A percentile compares a stretch with the other conserved stretches of the same genome.
Conservation (phyloP, 176 grass and related monocot genomes). For the Phoenix dactylifera region DNA sequence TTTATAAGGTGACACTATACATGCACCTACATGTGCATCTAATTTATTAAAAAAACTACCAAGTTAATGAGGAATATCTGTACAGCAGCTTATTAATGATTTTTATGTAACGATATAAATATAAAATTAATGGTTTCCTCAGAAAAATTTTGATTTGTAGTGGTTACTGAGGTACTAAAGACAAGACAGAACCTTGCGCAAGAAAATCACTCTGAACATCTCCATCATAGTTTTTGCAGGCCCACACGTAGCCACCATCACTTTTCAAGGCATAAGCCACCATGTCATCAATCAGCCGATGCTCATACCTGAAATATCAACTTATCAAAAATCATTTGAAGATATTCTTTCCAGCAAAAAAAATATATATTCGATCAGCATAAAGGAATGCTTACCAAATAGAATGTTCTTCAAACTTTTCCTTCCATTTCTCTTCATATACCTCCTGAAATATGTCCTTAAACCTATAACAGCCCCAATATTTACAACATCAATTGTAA, state of each 20-base stretch:
- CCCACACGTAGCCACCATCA: slow-evolving; percentile 94
- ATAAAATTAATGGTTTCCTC: too few species aligned
- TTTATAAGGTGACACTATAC: too few species aligned
- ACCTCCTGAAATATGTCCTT: slow-evolving; percentile 97
- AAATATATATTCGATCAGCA: too few species aligned
- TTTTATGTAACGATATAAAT: too few species aligned
- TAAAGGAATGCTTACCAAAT: slow-evolving; percentile 43
- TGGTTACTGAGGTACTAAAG: too few species aligned
- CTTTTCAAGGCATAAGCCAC: slow-evolving; percentile 98
- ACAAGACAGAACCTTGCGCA: slow-evolving; percentile 53
- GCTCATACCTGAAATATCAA: slow-evolving; percentile 68
- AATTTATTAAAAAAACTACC: too few species aligned
- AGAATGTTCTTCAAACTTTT: slow-evolving; percentile 63
- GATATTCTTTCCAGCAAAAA: too few species aligned
- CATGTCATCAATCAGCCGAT: slow-evolving; percentile 97
- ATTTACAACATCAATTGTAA: not conserved
- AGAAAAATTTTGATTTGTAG: too few species aligned
- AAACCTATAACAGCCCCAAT: slow-evolving; percentile 46
- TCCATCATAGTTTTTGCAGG: slow-evolving; percentile 98
- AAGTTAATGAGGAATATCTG: too few species aligned
- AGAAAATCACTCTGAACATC: slow-evolving; percentile 97
- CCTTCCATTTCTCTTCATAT: slow-evolving; percentile 80
- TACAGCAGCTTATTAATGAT: too few species aligned
- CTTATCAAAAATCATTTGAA: too few species aligned
- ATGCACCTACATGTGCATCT: too few species aligned